Base-by-base conservation (phyloP, 768 basidiomycete species). In the Rhizopogon vesiculosus region DNA sequence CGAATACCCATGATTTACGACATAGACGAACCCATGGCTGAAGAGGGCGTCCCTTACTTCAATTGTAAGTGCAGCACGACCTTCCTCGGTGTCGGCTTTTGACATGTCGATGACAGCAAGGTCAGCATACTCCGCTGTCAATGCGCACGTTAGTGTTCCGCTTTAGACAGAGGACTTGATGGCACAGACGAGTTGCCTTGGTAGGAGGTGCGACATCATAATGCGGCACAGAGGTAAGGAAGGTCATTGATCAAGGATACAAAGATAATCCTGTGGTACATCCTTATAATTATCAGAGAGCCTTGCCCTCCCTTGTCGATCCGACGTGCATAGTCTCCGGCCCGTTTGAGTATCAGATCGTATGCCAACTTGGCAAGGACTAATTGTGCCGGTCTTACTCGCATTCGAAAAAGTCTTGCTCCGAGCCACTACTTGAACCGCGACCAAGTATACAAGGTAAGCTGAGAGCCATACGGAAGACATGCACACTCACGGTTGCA, bases 101-200 rank as follows among this genome's bases (percentile, higher is more conserved):
- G 80, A 70, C n/a, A 85, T 61, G 57, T 85, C 82, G 51, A 85
- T 75, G 51, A 78, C 70, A 0, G 80, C 71, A 12, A 86, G 73
- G 42, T 82, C 78, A 3, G 79, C 83, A 64, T 70, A 77, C 22
- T 77, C 73, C 63, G 76, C 76, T 78, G 55, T 19, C 54, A 64
- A 35, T 16, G 33, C 72, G 69, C 42, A 53, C 16, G 41, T 49
- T 33, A 52, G 33, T 8, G 28, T 38, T 40, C 25, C 49, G 8
- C 18, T 10, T 35, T 2, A 8, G 16, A 8, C 7, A 19, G 33
- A 35, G 44, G 8, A 31, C 7, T n/a, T 18, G 9, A 35, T 13
- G 18, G 35, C 5, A 68, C 76, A 50, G 52, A 77, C 77, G 54
- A 29, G 68, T 53, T 29, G 68, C 69, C 51, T 64, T 63, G 1